Base-by-base conservation (phyloP, 495 filamentous ascomycete genomes). In the Mytilinidion resinicola region DNA sequence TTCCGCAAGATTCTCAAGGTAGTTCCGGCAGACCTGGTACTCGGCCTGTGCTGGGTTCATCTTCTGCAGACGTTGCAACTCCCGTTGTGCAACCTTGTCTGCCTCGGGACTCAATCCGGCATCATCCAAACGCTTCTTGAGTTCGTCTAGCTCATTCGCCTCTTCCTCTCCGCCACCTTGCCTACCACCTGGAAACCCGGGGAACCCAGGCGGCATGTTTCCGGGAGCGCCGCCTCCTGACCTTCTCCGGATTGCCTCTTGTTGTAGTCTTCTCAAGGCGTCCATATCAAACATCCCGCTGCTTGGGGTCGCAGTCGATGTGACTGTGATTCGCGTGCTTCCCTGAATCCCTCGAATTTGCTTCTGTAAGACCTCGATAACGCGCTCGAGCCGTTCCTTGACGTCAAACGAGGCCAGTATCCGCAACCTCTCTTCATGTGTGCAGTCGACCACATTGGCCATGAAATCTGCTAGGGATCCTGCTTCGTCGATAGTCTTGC, bases 41-140 rank as follows among this genome's bases (percentile, higher is more conserved):
- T 99, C 95, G 15, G 93, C 91, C 64, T 97, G 92, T 17, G 84
- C 85, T 1, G 95, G 91, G 63, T 88, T 91, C 85, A 97, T 99
- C 75, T 93, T 95, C 62, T 87, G 90, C 56, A 99, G 75, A 39
- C 93, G 79, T 68, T 87, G 90, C 41, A 99, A 69, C 68, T 97
- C 95, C 57, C 91, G 83, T 53, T 95, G 86, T 12, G 90, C 91
- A 39, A 96, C 85, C 74, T 91, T 96, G 35, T 83, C 78, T 20
- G 90, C 91, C 61, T 89, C 86, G 0, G 82, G 77, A 17, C 78
- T 85, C 46, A 97, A 76, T 60, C 86, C 82, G 0, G 93, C 90
- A 36, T 88, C 87, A 37, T 91, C 82, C 4, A 97, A 76, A 65
- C 82, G 87, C 73, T 92, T 90, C 70, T 93, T 85, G 7, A 99